Percentiles rank a stretch among this genome's conserved stretches.
phyloP scores from a whole-genome alignment of 805 yeast genomes.

The Candida morakotiae region DNA sequence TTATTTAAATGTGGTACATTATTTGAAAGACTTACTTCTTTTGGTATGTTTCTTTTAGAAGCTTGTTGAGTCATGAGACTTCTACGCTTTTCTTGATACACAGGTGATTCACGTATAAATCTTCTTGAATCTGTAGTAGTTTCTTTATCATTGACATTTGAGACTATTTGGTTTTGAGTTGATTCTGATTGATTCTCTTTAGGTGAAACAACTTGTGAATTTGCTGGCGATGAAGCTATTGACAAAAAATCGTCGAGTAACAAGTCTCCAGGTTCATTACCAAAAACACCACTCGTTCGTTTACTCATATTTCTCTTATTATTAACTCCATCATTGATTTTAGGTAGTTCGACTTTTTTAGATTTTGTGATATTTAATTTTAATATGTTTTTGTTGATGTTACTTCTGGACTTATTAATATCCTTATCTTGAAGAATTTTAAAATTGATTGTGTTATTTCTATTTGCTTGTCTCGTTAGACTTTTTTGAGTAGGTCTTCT shows the following conservation, averaged over 20 bases:
- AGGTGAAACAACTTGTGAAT: too few species aligned
- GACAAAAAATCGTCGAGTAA: conserved; percentile 13
- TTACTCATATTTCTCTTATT: neutral
- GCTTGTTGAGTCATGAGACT: too few species aligned
- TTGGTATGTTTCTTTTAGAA: too few species aligned
- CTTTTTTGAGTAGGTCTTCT: conserved; percentile 3
- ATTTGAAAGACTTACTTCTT: too few species aligned
- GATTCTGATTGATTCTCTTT: too few species aligned
- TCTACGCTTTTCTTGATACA: too few species aligned
- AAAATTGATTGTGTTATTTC: neutral
- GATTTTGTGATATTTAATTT: neutral
- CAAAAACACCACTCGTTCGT: conserved; percentile 28
- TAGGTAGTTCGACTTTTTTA: neutral
- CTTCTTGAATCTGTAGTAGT: too few species aligned
- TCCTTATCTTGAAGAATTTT: neutral
- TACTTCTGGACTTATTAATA: neutral
- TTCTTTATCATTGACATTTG: too few species aligned
- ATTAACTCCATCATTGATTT: too few species aligned
- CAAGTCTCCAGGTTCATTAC: conserved; percentile 57
- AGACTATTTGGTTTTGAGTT: too few species aligned
- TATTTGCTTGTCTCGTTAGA: conserved; percentile 2
- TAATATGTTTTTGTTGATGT: too few species aligned
- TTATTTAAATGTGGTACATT: neutral
- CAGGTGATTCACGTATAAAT: too few species aligned
- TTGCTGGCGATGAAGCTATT: neutral